Conservation (phyloP, 768 basidiomycete genomes). For the Boletus pseudopeckii region DNA sequence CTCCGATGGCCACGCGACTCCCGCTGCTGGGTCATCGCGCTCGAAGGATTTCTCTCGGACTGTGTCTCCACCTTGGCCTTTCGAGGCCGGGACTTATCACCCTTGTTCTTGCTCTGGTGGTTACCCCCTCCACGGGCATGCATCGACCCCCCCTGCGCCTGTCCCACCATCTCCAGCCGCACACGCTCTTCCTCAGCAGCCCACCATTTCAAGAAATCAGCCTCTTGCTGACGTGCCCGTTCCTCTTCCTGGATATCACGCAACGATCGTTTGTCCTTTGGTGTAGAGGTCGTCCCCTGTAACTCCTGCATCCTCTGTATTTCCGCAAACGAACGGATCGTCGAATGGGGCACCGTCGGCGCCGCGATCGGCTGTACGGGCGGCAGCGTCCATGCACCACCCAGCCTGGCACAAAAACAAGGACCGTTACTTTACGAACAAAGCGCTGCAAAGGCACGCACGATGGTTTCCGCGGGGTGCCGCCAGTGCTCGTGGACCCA, state of each 20-base stretch:
- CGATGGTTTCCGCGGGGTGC: slow-evolving; percentile 43
- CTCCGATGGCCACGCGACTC: background rate
- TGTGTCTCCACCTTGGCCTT: slow-evolving; percentile 10
- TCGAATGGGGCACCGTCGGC: slow-evolving; percentile 23
- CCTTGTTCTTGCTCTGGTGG: slow-evolving; percentile 1
- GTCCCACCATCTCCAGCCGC: slow-evolving; percentile 41
- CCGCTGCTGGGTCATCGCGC: background rate
- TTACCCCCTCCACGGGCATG: background rate
- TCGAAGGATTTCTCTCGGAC: background rate
- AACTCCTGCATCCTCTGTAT: slow-evolving; percentile 79
- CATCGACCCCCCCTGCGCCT: background rate
- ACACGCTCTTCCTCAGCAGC: slow-evolving; percentile 73
- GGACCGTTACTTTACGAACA: background rate
- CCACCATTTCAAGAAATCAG: slow-evolving; percentile 90
- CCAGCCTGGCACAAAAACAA: slow-evolving; percentile 13
- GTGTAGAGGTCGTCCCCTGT: slow-evolving; percentile 36
- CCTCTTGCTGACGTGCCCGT: slow-evolving; percentile 58
- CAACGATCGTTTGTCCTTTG: slow-evolving; percentile 60
- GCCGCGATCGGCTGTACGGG: slow-evolving; percentile 47
- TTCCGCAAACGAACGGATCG: slow-evolving; percentile 64
- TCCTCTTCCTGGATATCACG: slow-evolving; percentile 88
- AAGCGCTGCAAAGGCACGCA: slow-evolving; percentile 32
- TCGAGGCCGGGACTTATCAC: background rate
- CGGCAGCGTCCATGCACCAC: slow-evolving; percentile 62
- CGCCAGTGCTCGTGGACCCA: slow-evolving; percentile 18